Percentiles rank a stretch among this genome's conserved stretches.
Conservation (phyloP, 179 eudicot species). For the Beta lomatogona region DNA sequence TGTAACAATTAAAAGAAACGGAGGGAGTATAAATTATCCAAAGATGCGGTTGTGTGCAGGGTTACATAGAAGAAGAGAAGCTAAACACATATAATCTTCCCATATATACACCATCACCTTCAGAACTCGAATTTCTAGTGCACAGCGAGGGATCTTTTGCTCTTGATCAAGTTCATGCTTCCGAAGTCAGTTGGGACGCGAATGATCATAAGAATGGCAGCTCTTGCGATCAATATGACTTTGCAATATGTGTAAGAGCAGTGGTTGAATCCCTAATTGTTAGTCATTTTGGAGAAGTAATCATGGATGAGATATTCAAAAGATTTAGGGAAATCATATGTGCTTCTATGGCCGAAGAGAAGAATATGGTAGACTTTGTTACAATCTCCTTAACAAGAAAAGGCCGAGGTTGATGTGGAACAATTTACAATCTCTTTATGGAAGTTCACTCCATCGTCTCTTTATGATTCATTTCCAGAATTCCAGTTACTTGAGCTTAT, state of each 20-base stretch:
- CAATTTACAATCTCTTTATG: too few species aligned
- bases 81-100: conserved; percentile 24
- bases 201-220: not conserved
- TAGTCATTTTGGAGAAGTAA: conserved; percentile 43
- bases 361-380: conserved; percentile 30
- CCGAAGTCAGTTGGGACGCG: conserved; percentile 6
- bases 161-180: not conserved
- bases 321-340: conserved; percentile 27
- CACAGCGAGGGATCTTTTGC: conserved; percentile 24
- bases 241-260: conserved; percentile 43
- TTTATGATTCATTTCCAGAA: too few species aligned
- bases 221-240: not conserved
- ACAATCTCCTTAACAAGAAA: not conserved
- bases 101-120: conserved; percentile 9
- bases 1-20: too few species aligned
- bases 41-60: conserved; percentile 8
- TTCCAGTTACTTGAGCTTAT: too few species aligned
- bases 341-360: conserved; percentile 33
- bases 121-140: not conserved
- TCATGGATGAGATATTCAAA: conserved; percentile 42
- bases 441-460: too few species aligned
- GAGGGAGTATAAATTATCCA: too few species aligned
- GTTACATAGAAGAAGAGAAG: conserved; percentile 29
- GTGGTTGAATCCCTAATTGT: conserved; percentile 41
- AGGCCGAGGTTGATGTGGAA: too few species aligned